Evolutionary conservation across 2,329 filamentous ascomycete species (phyloP).

Genomic region (Talaromyces albobiverticillius): DNA sequence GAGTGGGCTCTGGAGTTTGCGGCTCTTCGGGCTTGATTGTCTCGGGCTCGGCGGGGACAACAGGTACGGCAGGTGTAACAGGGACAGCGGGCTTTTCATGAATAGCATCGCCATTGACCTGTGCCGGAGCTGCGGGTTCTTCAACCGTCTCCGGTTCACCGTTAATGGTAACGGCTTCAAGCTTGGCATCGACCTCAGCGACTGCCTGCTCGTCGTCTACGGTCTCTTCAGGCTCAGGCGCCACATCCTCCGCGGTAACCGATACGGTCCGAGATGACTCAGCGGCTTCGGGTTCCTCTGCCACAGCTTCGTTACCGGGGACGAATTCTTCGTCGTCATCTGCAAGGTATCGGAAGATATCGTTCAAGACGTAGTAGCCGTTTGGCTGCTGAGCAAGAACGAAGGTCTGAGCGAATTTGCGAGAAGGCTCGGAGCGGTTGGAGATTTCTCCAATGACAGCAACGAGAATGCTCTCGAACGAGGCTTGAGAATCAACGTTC

Average conservation of each 20-base stretch:
- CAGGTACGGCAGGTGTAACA: constrained; percentile 22
- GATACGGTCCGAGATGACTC: constrained; percentile 26
- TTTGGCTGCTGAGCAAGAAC: constrained; percentile 94
- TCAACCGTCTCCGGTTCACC: constrained; percentile 36
- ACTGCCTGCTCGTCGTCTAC: constrained; percentile 43
- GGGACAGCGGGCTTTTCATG: constrained; percentile 21
- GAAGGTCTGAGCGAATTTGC: constrained; percentile 97
- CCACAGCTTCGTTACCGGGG: constrained; percentile 36
- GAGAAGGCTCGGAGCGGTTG: constrained; percentile 85
- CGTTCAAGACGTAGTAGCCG: constrained; percentile 97
- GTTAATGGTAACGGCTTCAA: constrained; percentile 57
- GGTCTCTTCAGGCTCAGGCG: constrained; percentile 41
- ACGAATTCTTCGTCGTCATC: constrained; percentile 67
- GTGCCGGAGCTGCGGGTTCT: constrained; percentile 24
- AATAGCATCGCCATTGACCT: constrained; percentile 33
- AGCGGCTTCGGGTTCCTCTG: constrained; percentile 21
- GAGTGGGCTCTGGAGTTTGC: constrained; percentile 57
- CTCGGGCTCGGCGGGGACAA: constrained; percentile 39
- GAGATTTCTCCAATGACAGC: constrained; percentile 98
- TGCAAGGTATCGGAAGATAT: constrained; percentile 91
- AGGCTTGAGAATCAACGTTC: constrained; percentile 95
- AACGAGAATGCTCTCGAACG: constrained; percentile 90
- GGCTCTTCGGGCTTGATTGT: constrained; percentile 60
- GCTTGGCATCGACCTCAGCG: constrained; percentile 67
- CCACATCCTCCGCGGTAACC: constrained; percentile 34